These are phyloP conservation scores for Podospora anserina DNA, from an alignment of 495 filamentous ascomycete genomes.

Conservation along the genomic window DNA sequence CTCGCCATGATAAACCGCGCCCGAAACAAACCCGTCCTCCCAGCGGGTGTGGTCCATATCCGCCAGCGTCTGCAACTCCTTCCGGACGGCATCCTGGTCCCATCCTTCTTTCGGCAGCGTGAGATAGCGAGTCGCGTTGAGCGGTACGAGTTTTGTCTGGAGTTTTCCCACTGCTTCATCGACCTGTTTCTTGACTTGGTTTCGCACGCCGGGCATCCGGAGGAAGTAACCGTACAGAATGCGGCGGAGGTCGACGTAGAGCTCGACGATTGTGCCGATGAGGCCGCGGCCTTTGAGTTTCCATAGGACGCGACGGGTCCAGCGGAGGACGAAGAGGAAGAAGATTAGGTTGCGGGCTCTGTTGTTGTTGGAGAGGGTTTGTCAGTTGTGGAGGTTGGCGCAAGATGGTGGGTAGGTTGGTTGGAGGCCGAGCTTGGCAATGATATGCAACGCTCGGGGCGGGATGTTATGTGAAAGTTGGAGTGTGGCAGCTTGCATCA, in stretches of 20 bases:
- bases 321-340: conserved; percentile 82
- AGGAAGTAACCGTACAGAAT: conserved; percentile 83
- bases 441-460: neutral
- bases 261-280: conserved; percentile 69
- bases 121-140: conserved; percentile 69
- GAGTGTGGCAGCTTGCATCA: neutral
- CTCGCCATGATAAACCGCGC: conserved; percentile 95
- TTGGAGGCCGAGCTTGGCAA: conserved; percentile 1
- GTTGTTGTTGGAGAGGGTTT: neutral
- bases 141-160: conserved; percentile 75
- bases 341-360: conserved; percentile 88
- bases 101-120: conserved; percentile 82
- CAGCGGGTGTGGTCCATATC: conserved; percentile 91
- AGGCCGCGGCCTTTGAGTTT: conserved; percentile 86
- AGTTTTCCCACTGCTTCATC: conserved; percentile 69
- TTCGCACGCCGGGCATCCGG: conserved; percentile 75
- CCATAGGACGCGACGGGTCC: conserved; percentile 74
- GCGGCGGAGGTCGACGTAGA: conserved; percentile 66
- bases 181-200: conserved; percentile 77
- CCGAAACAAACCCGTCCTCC: conserved; percentile 94
- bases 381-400: conserved; percentile 11
- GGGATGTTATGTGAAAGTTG: neutral
- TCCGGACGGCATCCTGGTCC: conserved; percentile 71
- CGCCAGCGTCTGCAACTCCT: conserved; percentile 73
- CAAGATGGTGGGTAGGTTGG: neutral